Evolutionary conservation across 2,329 filamentous ascomycete species (phyloP).

Genomic region (Clonostachys sp.): DNA sequence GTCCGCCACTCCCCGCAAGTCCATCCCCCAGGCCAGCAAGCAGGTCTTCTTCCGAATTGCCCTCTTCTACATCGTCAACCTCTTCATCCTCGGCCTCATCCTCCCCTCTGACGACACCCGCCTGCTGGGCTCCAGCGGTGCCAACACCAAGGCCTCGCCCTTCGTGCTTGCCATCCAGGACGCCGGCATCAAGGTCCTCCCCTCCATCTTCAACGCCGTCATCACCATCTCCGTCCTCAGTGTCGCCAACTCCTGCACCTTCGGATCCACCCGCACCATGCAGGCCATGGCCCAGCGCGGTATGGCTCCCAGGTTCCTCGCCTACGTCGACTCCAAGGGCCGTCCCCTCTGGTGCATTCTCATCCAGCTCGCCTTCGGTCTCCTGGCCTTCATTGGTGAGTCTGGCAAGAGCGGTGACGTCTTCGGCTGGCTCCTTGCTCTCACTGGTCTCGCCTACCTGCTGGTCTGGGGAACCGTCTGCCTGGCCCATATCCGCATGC

Average conservation of each 20-base stretch:
- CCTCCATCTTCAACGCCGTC: conserved; percentile 54
- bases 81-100: conserved; percentile 47
- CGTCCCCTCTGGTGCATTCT: conserved; percentile 48
- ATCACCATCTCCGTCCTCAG: conserved; percentile 55
- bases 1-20: conserved; percentile 63
- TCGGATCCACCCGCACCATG: conserved; percentile 54
- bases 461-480: conserved; percentile 70
- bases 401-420: conserved; percentile 41
- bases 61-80: conserved; percentile 48
- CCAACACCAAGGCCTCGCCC: conserved; percentile 30
- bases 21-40: conserved; percentile 78
- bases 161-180: conserved; percentile 55
- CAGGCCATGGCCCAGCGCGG: conserved; percentile 55
- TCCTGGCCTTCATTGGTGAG: conserved; percentile 41
- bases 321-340: conserved; percentile 53
- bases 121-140: conserved; percentile 37
- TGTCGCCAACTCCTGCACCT: conserved; percentile 54
- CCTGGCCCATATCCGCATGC: conserved; percentile 65
- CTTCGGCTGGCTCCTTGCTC: conserved; percentile 62
- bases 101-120: conserved; percentile 37
- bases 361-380: conserved; percentile 40
- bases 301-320: conserved; percentile 51
- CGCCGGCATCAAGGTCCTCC: conserved; percentile 44
- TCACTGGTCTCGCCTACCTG: conserved; percentile 60
- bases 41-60: conserved; percentile 63